Percentiles rank a stretch among this genome's conserved stretches.
These are phyloP conservation scores for Hebeloma cylindrosporum DNA, from an alignment of 768 basidiomycete species.

Conservation along the genomic window DNA sequence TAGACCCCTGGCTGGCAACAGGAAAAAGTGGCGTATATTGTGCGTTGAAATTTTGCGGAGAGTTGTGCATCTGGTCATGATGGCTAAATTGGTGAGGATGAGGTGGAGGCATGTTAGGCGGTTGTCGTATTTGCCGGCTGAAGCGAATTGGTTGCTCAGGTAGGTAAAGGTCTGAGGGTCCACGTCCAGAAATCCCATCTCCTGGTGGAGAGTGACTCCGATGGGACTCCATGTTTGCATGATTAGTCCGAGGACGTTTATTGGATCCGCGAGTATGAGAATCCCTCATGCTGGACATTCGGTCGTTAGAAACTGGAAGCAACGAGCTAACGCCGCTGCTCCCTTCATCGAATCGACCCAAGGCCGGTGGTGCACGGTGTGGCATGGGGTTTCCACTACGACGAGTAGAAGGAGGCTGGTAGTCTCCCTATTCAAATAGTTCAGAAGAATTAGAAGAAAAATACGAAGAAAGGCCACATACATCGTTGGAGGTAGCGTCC, in stretches of 20 bases:
- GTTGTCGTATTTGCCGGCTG: slow-evolving; percentile 4
- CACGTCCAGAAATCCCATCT: slow-evolving; percentile 9
- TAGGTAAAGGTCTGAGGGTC: slow-evolving; percentile 13
- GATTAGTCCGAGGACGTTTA: slow-evolving; percentile 17
- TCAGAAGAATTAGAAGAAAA: neutral
- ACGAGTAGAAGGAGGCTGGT: neutral
- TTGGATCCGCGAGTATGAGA: slow-evolving; percentile 17
- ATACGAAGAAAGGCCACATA: slow-evolving; percentile 6
- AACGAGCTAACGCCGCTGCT: slow-evolving; percentile 11
- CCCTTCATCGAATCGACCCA: slow-evolving; percentile 2
- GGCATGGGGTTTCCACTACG: neutral
- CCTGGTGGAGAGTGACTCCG: slow-evolving; percentile 13
- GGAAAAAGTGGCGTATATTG: slow-evolving; percentile 20
- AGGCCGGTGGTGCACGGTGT: slow-evolving; percentile 12
- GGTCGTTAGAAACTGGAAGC: slow-evolving; percentile 23
- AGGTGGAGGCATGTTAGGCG: neutral
- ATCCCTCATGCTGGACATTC: slow-evolving; percentile 20
- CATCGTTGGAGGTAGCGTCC: slow-evolving; percentile 2
- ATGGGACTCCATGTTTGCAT: slow-evolving; percentile 15
- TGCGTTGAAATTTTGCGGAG: neutral
- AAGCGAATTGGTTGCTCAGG: slow-evolving; percentile 7
- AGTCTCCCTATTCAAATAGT: no score
- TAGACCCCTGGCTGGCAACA: slow-evolving; percentile 3
- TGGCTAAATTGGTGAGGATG: slow-evolving; percentile 4
- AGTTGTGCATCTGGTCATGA: neutral